Percentiles rank a stretch among this genome's conserved stretches.
Conservation (phyloP, 768 basidiomycete genomes). For the Naganishia antarctica region DNA sequence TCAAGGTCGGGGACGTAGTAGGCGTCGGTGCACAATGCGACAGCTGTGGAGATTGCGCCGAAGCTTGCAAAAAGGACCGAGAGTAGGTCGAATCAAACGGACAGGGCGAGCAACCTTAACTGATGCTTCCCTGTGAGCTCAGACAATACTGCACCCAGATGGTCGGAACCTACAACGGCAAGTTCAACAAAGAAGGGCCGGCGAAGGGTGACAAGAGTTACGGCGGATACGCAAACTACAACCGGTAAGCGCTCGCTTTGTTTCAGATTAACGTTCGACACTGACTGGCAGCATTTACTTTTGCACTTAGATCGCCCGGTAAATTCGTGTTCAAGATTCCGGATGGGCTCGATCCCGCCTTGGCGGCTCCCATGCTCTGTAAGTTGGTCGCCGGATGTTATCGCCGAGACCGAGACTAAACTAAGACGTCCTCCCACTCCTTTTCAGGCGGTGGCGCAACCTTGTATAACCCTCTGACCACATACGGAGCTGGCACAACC, state of each 20-base stretch:
- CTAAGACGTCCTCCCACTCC: too few relatives aligned
- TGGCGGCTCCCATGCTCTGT: constrained; percentile 46
- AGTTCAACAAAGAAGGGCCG: constrained; percentile 32
- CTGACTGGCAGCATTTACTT: too few relatives aligned
- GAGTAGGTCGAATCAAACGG: too few relatives aligned
- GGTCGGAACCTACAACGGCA: constrained; percentile 37
- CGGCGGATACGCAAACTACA: constrained; percentile 35
- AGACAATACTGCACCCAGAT: constrained; percentile 19
- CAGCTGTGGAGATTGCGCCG: constrained; percentile 55
- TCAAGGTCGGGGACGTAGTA: constrained; percentile 60
- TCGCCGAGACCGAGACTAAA: too few relatives aligned
- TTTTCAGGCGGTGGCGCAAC: constrained; percentile 38
- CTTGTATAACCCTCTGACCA: constrained; percentile 40
- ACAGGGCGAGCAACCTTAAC: too few relatives aligned
- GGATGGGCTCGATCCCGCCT: constrained; percentile 55
- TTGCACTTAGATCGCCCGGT: constrained; percentile 27
- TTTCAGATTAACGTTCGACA: too few relatives aligned
- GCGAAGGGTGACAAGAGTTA: constrained; percentile 37
- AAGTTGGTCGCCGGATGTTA: background rate
- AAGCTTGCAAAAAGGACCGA: constrained; percentile 51
- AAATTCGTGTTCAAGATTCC: constrained; percentile 64
- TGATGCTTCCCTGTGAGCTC: too few relatives aligned
- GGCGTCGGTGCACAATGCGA: constrained; percentile 57
- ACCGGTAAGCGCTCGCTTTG: constrained; percentile 10
- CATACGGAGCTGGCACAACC: constrained; percentile 42